Evolutionary conservation across 805 yeast species (phyloP).

Genomic region (Saccharomyces kudriavzevii): DNA sequence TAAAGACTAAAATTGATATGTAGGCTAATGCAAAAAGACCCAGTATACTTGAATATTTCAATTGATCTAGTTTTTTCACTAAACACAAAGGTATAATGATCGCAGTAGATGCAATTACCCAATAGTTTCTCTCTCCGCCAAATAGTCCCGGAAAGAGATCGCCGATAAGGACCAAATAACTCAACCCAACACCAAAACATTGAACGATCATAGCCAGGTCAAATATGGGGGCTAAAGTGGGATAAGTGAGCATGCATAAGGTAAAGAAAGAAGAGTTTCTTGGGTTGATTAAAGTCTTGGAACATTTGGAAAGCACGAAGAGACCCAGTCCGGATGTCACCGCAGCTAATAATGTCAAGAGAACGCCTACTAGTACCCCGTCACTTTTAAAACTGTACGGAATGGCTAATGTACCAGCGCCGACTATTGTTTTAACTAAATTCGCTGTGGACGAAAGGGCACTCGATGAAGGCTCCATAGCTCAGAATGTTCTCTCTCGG

Average conservation of each 20-base stretch:
- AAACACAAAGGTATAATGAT: slow-evolving; percentile 58
- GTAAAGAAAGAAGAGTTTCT: slow-evolving; percentile 62
- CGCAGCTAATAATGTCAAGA: slow-evolving; percentile 54
- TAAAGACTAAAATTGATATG: slow-evolving; percentile 36
- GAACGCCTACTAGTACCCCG: slow-evolving; percentile 51
- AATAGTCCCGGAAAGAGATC: slow-evolving; percentile 63
- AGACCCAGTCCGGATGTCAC: slow-evolving; percentile 61
- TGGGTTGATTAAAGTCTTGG: slow-evolving; percentile 47
- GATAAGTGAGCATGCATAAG: slow-evolving; percentile 63
- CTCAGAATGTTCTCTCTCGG: neutral
- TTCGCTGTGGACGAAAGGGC: slow-evolving; percentile 54
- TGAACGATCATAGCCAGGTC: slow-evolving; percentile 69
- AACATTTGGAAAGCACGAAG: slow-evolving; percentile 50
- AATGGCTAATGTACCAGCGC: slow-evolving; percentile 68
- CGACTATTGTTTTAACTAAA: slow-evolving; percentile 68
- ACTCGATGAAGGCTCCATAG: slow-evolving; percentile 36
- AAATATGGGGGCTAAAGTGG: slow-evolving; percentile 58
- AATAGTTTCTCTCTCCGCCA: slow-evolving; percentile 35
- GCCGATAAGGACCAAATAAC: slow-evolving; percentile 67
- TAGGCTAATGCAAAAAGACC: slow-evolving; percentile 62
- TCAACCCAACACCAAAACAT: slow-evolving; percentile 70
- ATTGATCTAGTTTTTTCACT: slow-evolving; percentile 54
- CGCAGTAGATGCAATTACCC: slow-evolving; percentile 42
- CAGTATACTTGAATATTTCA: slow-evolving; percentile 62
- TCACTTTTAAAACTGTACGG: slow-evolving; percentile 64